These are phyloP conservation scores for Boechera retrofracta DNA, from an alignment of 345 rosid genomes.

Conservation along the genomic window DNA sequence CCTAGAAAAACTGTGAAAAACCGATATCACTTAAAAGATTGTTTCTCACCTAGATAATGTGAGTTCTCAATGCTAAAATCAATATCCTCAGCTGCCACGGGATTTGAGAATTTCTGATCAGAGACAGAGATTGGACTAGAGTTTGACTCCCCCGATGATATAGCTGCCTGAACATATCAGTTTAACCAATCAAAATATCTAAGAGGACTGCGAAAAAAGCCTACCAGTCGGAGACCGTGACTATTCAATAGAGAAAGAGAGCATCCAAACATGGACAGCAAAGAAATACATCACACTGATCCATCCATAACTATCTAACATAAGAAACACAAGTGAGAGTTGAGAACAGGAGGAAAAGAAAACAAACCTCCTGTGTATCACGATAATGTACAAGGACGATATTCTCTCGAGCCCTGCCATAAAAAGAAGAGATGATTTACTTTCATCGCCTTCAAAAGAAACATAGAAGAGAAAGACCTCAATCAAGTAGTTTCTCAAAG, in stretches of 20 bases:
- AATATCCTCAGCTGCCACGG: conserved; percentile 59
- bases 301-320: conserved; percentile 18
- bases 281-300: conserved; percentile 10
- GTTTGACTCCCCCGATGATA: conserved; percentile 79
- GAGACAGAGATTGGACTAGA: conserved; percentile 78
- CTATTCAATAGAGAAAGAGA: conserved; percentile 5
- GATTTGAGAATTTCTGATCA: conserved; percentile 61
- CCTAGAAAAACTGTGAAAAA: conserved; percentile 1
- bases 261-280: conserved; percentile 14
- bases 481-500: conserved; percentile 28
- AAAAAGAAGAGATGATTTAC: conserved; percentile 20
- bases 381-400: conserved; percentile 99
- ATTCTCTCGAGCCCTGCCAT: conserved; percentile 74
- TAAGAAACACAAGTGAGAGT: conserved; percentile 18
- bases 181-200: conserved; percentile 27
- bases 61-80: conserved; percentile 60
- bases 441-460: conserved; percentile 9
- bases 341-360: conserved; percentile 18
- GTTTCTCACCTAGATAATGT: conserved; percentile 48
- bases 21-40: conserved; percentile 40
- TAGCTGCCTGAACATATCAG: conserved; percentile 65
- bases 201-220: conserved; percentile 14
- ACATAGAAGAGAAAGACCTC: background rate
- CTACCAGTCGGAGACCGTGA: conserved; percentile 16
- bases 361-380: conserved; percentile 91